Conservation (phyloP, 306 rosid genomes). For the Casuarina equisetifolia region DNA sequence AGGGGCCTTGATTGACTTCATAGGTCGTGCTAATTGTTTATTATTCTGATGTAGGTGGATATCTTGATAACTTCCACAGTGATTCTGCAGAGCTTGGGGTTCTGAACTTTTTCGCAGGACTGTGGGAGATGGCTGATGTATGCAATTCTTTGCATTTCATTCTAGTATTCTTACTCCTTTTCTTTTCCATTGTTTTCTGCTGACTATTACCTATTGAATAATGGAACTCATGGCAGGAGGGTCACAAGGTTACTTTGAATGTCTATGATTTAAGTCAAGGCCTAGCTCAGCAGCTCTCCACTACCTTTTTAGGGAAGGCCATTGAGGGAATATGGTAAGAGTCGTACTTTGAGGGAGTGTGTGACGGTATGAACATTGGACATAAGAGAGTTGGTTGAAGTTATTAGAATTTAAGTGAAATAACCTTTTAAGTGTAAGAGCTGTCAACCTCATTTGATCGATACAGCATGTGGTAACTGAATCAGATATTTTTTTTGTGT, state of each 20-base stretch:
- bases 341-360: background rate
- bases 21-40: background rate
- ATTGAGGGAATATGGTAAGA: conserved; percentile 93
- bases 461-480: background rate
- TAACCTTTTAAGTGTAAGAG: background rate
- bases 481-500: background rate
- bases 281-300: conserved; percentile 83
- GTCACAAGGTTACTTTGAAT: conserved; percentile 66
- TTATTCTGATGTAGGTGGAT: conserved; percentile 18
- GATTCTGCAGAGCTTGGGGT: background rate
- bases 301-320: conserved; percentile 76
- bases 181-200: background rate
- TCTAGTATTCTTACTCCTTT: background rate
- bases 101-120: background rate
- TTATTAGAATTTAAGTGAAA: background rate
- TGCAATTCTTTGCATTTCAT: conserved; percentile 11
- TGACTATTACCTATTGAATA: background rate
- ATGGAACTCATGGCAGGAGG: conserved; percentile 60
- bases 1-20: background rate
- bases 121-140: conserved; percentile 71
- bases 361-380: background rate
- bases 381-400: background rate
- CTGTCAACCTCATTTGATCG: background rate
- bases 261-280: conserved; percentile 96
- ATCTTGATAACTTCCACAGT: background rate